Evolutionary conservation across 1,284 basidiomycete genomes (phyloP), one percentile per base, ranked within the genome.

Genomic region (Mycena citricolor): DNA sequence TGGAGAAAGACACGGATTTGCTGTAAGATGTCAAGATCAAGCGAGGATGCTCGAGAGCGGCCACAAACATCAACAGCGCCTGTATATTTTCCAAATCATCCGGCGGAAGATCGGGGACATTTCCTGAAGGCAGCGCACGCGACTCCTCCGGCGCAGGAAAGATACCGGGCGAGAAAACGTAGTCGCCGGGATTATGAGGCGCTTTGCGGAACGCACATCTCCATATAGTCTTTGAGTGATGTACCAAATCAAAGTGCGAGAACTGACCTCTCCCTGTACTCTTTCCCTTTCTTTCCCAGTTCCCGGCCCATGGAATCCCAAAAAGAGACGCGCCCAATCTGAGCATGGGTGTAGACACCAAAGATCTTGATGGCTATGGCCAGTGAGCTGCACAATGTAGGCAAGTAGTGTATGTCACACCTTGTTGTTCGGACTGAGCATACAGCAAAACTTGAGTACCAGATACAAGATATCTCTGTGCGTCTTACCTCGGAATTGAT

Each of bases 311-410:
- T 59, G 0, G 71, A 73, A 19, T 77, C 69, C 44, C 84, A 28
- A 81, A 67, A 24, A 71, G 70, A 41, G 37, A 63, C 52, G 12
- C 41, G 26, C 16, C 16, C 70, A 23, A 82, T 58, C 47, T 83
- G 76, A 0, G 72, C 71, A 41, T 83, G 78, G 0, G 77, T 79
- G 42, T 76, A 81, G 12, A 86, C 68, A 2, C 79, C 80, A 47
- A 80, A 85, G 14, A 86, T 66, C 34, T 69, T 71, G 44, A 84
- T 65, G 1, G 68, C 81, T 83, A 26, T 17, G 41, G 26, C 23
- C n/a, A 8, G 11, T 21, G 17, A 12, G n/a, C 20, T 20, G 22
- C 4, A 26, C 7, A 39, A 8, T 11, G 12, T 6, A 25, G 25
- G 16, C 2, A 20, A 39, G n/a, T 39, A 20, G 1, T 10, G 17